These are phyloP conservation scores for Boletus tylopilopsis DNA, from an alignment of 768 basidiomycete species.

Conservation along the genomic window DNA sequence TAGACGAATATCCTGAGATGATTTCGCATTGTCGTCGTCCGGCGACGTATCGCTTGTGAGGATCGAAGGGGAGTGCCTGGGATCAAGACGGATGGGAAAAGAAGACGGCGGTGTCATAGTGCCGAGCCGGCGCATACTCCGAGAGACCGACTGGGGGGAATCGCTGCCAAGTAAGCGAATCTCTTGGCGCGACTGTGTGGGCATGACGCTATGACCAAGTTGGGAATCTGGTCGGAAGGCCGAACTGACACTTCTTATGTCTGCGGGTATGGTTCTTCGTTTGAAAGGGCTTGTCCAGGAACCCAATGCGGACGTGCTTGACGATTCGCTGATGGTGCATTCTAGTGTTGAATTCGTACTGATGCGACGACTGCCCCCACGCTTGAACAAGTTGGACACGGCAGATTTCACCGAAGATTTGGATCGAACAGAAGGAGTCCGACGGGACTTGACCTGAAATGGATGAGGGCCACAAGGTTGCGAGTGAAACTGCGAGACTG, in stretches of 20 bases:
- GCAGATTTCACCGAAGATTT: conserved; percentile 50
- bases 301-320: conserved; percentile 37
- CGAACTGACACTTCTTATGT: conserved; percentile 31
- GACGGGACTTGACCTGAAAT: conserved; percentile 33
- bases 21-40: conserved; percentile 55
- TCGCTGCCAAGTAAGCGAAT: conserved; percentile 17
- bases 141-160: conserved; percentile 41
- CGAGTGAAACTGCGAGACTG: conserved; percentile 19
- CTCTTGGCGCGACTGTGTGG: conserved; percentile 40
- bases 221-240: conserved; percentile 34
- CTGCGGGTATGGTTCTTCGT: conserved; percentile 43
- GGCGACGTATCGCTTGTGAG: conserved; percentile 34
- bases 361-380: conserved; percentile 37
- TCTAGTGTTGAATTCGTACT: conserved; percentile 39
- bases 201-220: conserved; percentile 37
- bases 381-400: conserved; percentile 49
- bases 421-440: conserved; percentile 52
- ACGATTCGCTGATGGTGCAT: conserved; percentile 40
- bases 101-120: conserved; percentile 53
- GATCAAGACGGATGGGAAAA: conserved; percentile 38
- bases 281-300: conserved; percentile 36
- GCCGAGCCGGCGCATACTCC: conserved; percentile 44
- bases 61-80: conserved; percentile 34
- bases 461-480: conserved; percentile 24
- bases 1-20: conserved; percentile 58